Evolutionary conservation across 371 early-diverging fungal genomes (phyloP), one percentile per base, ranked within the genome.

Genomic region (Batrachochytrium dendrobatidis): DNA sequence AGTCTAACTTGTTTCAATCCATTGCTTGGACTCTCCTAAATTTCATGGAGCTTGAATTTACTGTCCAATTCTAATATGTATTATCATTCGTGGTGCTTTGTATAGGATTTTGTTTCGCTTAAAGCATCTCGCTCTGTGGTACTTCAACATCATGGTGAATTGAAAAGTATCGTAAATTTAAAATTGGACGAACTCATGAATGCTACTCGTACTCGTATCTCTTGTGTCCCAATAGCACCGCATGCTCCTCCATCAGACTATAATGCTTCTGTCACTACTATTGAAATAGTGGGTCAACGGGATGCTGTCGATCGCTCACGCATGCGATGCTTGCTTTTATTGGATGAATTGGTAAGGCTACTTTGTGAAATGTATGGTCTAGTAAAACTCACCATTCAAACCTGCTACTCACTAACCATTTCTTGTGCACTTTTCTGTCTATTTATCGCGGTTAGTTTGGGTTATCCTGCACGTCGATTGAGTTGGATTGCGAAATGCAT

Each of bases 251-350:
- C 44, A 12, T 3, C 5, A 7, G 3, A 20, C 46, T 25, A 17
- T 58, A 35, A 24, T 30, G 34, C 56, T 52, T 58, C 62, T 25
- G 58, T 56, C 18, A 70, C 71, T 64, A 72, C 71, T 44, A 57
- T 76, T 17, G 77, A 76, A 56, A 70, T 76, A 20, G 67, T 76
- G 50, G 77, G 77, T 15, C 34, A 58, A 1, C 59, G 63, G 63
- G 62, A 69, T 33, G 67, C 52, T 25, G 71, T 68, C 17, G 77
- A 74, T 44, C 49, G 34, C 24, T 74, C 73, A 12, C 52, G 71
- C 49, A 39, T 76, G 52, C 57, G 56, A 15, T 48, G 59, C 7
- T 39, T 76, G 49, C 62, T 69, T 0, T 51, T 70, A 10, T 53
- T 73, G 50, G 77, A 76, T 53, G 67, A 76, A 46, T 28, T 71